Conservation (phyloP, 2,329 filamentous ascomycete species). For the Phaeosphaeriaceae sp. region DNA sequence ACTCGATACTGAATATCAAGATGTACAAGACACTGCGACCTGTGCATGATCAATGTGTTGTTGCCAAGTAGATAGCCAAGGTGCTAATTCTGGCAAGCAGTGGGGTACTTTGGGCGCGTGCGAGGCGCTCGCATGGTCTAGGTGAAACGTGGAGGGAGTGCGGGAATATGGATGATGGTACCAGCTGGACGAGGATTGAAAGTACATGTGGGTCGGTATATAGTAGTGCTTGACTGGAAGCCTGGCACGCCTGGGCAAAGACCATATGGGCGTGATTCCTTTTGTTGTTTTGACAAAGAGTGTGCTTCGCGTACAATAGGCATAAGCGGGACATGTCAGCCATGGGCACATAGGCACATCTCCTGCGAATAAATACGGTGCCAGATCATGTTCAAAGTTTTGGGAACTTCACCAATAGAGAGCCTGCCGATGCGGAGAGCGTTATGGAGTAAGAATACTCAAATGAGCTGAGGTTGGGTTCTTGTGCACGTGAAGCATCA, state of each 20-base stretch:
- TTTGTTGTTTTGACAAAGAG: not conserved
- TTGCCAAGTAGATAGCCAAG: not conserved
- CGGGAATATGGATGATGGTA: not conserved
- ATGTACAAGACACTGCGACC: not conserved
- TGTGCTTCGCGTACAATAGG: not conserved
- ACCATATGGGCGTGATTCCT: no score
- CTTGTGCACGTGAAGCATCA: no score
- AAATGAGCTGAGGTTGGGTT: no score
- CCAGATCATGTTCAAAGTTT: no score
- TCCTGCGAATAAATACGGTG: no score
- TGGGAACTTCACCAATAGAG: no score
- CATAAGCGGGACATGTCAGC: not conserved
- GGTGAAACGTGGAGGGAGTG: not conserved
- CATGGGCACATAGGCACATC: not conserved
- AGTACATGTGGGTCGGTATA: not conserved
- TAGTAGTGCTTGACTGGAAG: not conserved
- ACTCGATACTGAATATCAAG: not conserved
- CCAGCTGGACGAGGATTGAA: not conserved
- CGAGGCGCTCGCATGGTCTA: not conserved
- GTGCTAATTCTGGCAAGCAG: not conserved
- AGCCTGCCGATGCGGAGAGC: no score
- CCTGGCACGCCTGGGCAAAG: no score
- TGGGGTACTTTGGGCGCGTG: not conserved
- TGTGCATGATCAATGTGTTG: not conserved
- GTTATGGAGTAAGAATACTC: no score